Percentiles rank a stretch among this genome's conserved stretches.
phyloP scores from a whole-genome alignment of 768 basidiomycete genomes.

The Rhodotorula graminis region DNA sequence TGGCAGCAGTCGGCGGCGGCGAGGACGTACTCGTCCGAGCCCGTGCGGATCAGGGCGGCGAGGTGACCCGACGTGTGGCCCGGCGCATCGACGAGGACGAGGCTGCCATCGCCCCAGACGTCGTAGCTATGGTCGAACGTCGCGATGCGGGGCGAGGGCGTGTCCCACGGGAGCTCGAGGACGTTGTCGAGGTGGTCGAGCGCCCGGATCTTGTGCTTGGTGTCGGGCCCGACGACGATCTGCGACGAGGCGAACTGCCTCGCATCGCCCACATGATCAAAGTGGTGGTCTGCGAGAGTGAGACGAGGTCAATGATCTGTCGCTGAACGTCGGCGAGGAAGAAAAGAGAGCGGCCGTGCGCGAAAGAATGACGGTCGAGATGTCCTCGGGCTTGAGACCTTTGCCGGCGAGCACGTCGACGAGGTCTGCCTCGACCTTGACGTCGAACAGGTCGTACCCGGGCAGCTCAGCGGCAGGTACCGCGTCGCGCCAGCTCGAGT shows the following conservation, averaged over 20 bases:
- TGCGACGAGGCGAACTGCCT: constrained; percentile 16
- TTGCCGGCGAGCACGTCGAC: constrained; percentile 7
- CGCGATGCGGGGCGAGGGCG: constrained; percentile 5
- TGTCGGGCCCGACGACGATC: constrained; percentile 23
- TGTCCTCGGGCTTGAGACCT: constrained; percentile 1
- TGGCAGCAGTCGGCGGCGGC: constrained; percentile 35
- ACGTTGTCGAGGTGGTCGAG: not conserved
- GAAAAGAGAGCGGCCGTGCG: not conserved
- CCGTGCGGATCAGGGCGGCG: constrained; percentile 23
- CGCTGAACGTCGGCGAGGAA: too few relatives aligned
- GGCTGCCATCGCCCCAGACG: constrained; percentile 26
- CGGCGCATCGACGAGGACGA: constrained; percentile 10
- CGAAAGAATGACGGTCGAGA: constrained; percentile 26
- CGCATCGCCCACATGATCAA: constrained; percentile 17
- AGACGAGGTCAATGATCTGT: too few relatives aligned
- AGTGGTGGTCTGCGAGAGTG: constrained; percentile 18
- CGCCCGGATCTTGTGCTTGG: not conserved
- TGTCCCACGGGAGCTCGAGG: constrained; percentile 17
- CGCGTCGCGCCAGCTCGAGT: not conserved
- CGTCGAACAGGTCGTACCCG: not conserved
- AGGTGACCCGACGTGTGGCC: constrained; percentile 34
- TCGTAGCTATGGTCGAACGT: constrained; percentile 31
- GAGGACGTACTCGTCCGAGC: constrained; percentile 25
- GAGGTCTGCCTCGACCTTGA: not conserved
- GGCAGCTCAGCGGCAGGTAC: not conserved